Evolutionary conservation across 1,284 basidiomycete genomes (phyloP).

Genomic region (Heliocybe sulcata): DNA sequence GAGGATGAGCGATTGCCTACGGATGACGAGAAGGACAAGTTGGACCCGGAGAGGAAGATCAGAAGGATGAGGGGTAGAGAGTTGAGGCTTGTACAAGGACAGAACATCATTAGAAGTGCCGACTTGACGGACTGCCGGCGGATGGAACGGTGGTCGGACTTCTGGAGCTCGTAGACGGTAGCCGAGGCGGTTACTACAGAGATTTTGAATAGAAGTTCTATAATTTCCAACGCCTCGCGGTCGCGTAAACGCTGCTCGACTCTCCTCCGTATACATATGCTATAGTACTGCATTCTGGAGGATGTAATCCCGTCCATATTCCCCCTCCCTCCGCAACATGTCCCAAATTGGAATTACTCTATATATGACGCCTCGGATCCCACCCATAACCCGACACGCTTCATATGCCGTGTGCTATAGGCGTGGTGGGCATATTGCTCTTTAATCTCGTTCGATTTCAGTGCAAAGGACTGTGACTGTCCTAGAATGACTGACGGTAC

Average conservation of each 20-base stretch:
- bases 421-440: neutral
- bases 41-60: conserved; percentile 57
- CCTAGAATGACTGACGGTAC: neutral
- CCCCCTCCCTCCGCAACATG: neutral
- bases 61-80: conserved; percentile 78
- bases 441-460: neutral
- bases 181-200: too few species aligned
- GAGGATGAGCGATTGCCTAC: conserved; percentile 47
- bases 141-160: neutral
- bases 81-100: conserved; percentile 72
- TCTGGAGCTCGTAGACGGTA: neutral
- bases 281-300: neutral
- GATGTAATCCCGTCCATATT: too few species aligned
- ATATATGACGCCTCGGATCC: neutral
- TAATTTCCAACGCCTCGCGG: too few species aligned
- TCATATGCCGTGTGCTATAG: neutral
- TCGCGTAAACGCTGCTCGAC: too few species aligned
- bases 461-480: neutral
- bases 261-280: too few species aligned
- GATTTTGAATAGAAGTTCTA: too few species aligned
- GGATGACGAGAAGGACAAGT: conserved; percentile 68
- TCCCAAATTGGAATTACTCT: neutral
- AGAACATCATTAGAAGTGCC: conserved; percentile 36
- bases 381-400: neutral
- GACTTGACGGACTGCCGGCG: neutral